Evolutionary conservation across 805 yeast genomes (phyloP), one percentile per base, ranked within the genome.

Genomic region (Myxozyma neotropica): DNA sequence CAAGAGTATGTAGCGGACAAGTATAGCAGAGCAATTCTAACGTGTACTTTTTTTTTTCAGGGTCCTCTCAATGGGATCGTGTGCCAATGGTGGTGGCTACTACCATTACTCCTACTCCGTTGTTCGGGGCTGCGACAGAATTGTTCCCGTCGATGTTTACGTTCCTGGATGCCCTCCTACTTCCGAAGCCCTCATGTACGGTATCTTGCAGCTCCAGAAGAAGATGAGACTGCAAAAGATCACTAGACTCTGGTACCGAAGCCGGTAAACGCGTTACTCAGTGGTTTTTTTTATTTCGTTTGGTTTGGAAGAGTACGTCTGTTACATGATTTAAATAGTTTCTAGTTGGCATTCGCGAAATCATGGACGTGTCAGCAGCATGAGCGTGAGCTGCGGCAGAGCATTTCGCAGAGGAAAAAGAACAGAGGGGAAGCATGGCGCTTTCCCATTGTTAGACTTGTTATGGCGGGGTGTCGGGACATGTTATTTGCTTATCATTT

Each of bases 81-180:
- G 96, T 77, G 96, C 96, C 64, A 89, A 89, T 73, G 96, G 96
- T 64, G 96, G 96, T 62, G 96, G 96, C 35, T 89, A 89, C 77
- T 89, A 89, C 77, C 96, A 89, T 75, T 89, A 89, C 76, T 87
- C 94, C 10, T 89, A 89, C 77, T 82, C 91, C 43, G 96, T 89
- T 26, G 95, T 89, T 23, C 81, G 96, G 72, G 96, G 96, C 51
- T 90, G 94, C 71, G 96, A 89, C 78, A 79, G 96, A 71, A 80
- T 89, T 57, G 86, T 89, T 45, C 96, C 96, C 15, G 96, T 89
- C 26, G 96, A 89, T 73, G 87, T 89, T 42, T 89, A 89, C 71
- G 96, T 89, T 55, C 96, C 96, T 19, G 96, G 96, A 8, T 89
- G 96, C 76, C 96, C 96, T 27, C 96, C 96, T 38, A 87, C 95